These are phyloP conservation scores for Malassezia dermatis DNA, from an alignment of 1,284 basidiomycete genomes.

Conservation along the genomic window DNA sequence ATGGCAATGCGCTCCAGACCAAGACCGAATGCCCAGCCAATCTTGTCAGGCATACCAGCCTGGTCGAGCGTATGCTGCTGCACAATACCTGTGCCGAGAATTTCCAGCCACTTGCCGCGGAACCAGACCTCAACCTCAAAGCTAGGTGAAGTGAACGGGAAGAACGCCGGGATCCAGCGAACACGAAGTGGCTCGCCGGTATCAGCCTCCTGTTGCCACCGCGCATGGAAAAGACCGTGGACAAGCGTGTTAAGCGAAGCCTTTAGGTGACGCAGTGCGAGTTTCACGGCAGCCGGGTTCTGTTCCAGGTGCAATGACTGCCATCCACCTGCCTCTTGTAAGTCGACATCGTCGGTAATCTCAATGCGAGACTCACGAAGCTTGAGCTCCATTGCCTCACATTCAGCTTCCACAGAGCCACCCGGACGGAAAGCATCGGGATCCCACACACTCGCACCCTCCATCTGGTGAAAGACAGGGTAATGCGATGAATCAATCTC, in stretches of 20 bases:
- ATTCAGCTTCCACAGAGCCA: constrained; percentile 51
- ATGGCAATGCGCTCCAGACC: constrained; percentile 96
- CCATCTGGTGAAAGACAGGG: constrained; percentile 97
- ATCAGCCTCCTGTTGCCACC: constrained; percentile 48
- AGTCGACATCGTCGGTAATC: constrained; percentile 72
- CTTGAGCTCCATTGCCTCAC: constrained; percentile 55
- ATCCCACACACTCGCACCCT: constrained; percentile 72
- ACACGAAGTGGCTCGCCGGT: constrained; percentile 61
- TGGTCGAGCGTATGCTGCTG: constrained; percentile 75
- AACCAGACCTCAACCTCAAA: constrained; percentile 97
- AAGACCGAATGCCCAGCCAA: constrained; percentile 96
- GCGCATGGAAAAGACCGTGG: constrained; percentile 62
- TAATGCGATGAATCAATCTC: constrained; percentile 96
- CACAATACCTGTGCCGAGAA: constrained; percentile 86
- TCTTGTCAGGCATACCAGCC: constrained; percentile 57
- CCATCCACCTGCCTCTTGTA: constrained; percentile 64
- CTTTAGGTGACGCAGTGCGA: constrained; percentile 76
- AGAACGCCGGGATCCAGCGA: constrained; percentile 94
- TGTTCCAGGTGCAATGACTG: constrained; percentile 66
- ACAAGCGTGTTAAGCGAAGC: constrained; percentile 80
- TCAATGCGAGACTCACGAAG: constrained; percentile 55
- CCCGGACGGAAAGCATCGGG: constrained; percentile 50
- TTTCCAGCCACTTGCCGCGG: constrained; percentile 92
- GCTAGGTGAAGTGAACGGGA: constrained; percentile 93
- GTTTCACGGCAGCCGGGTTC: constrained; percentile 48